Evolutionary conservation across 202 grass and related monocot species (phyloP), one percentile per base, ranked within the genome.

Genomic region (Thinopyrum obtusiflorum): DNA sequence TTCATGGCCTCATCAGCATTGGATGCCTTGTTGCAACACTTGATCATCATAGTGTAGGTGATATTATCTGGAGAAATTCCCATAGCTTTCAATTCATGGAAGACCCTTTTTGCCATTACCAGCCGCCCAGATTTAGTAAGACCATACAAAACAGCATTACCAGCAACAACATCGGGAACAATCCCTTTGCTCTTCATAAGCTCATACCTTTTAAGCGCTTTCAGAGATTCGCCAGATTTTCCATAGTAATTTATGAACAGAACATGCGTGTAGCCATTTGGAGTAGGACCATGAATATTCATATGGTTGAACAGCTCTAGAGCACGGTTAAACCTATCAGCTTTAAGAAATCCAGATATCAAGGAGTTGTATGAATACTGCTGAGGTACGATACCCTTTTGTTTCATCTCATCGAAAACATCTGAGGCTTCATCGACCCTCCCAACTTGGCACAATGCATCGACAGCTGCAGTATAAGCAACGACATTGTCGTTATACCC

Each of bases 41-140:
- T 98, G 73, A 98, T 96, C 93, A 98, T 94, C 91, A 95, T 92
- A 21, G 91, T 96, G 79, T 98, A 98, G 17, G 93, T 96, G 73
- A 96, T 94, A 47, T 87, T 49, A 92, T 98, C 96, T 8, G 91
- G 91, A 83, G 69, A 80, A 31, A 94, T 78, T n/a, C 96, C 96
- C 86, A 91, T 92, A 62, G 37, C 80, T 73, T 86, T 93, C 72
- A 96, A 76, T 91, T 96, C 93, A 73, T 86, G 63, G 79, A 98
- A 89, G 79, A 98, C 83, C 68, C 86, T 92, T 89, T 92, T 98
- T 39, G 96, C 96, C 80, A 88, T 88, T 77, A 87, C 70, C 64
- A 96, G 91, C 70, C 82, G 88, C 36, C 93, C 93, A 65, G 96
- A 91, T 86, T 92, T 88, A 64, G 96, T 93, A 81, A 98, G 96